Evolutionary conservation across 164 flowering plant genomes (phyloP).

Genomic region (grape (Vitis vinifera)): DNA sequence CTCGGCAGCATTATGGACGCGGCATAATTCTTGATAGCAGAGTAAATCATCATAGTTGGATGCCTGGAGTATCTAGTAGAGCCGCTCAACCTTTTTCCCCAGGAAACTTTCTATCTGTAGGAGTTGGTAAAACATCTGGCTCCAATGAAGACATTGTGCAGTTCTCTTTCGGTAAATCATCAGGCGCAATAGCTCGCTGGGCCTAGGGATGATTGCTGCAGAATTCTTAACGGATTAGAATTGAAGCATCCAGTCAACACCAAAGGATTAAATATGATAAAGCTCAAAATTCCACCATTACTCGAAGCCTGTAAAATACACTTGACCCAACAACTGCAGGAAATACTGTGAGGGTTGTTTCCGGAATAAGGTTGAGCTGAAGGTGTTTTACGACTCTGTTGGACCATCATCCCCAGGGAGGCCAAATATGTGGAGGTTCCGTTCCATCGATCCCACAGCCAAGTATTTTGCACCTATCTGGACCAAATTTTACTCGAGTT

Average conservation of each 20-base stretch:
- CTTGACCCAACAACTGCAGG: too few relatives aligned
- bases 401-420: slow-evolving; percentile 40
- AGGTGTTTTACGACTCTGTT: slow-evolving; percentile 17
- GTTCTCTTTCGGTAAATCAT: too few relatives aligned
- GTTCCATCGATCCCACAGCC: slow-evolving; percentile 91
- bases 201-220: too few relatives aligned
- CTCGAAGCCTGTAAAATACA: too few relatives aligned
- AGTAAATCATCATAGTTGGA: slow-evolving; percentile 85
- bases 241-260: too few relatives aligned
- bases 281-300: too few relatives aligned
- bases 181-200: too few relatives aligned
- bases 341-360: too few relatives aligned
- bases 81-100: slow-evolving; percentile 89
- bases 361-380: too few relatives aligned
- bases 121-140: neutral
- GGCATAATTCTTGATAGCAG: slow-evolving; percentile 85
- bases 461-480: slow-evolving; percentile 74
- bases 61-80: slow-evolving; percentile 85
- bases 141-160: too few relatives aligned
- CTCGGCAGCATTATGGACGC: slow-evolving; percentile 77
- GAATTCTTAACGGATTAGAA: too few relatives aligned
- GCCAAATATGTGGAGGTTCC: slow-evolving; percentile 85
- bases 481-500: slow-evolving; percentile 77
- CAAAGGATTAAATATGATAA: too few relatives aligned
- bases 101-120: slow-evolving; percentile 74